A percentile compares a stretch with the other conserved stretches of the same genome.
Evolutionary conservation across 768 basidiomycete genomes (phyloP).

Genomic region (Kwoniella mangroviensis): DNA sequence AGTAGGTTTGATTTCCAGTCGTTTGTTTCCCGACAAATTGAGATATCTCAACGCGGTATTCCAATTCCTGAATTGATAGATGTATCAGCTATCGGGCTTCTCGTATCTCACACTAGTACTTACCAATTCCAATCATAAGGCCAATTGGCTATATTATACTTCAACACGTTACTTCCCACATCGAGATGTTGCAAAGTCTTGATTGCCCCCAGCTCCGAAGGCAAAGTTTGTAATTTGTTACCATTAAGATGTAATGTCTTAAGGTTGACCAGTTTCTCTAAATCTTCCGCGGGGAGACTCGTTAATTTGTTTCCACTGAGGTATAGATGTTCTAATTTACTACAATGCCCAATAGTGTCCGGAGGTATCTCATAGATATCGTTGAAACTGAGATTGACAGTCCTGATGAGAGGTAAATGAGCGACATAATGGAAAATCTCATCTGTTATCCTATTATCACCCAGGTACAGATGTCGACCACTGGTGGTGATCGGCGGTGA

Average conservation of each 20-base stretch:
- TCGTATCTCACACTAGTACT: no score
- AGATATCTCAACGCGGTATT: conserved; percentile 91
- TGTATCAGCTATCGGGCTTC: conserved; percentile 5
- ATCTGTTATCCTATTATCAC: conserved; percentile 84
- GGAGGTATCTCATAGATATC: conserved; percentile 85
- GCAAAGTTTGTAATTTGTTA: conserved; percentile 88
- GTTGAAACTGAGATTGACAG: conserved; percentile 93
- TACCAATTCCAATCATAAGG: conserved; percentile 99
- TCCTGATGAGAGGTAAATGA: conserved; percentile 73
- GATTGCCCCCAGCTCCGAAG: conserved; percentile 85
- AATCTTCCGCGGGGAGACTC: conserved; percentile 84
- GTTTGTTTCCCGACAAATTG: conserved; percentile 95
- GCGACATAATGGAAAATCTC: conserved; percentile 76
- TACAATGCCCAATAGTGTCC: conserved; percentile 73
- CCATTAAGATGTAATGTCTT: conserved; percentile 86
- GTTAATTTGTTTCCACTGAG: conserved; percentile 94
- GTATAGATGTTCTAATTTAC: conserved; percentile 78
- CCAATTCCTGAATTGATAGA: conserved; percentile 76
- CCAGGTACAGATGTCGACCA: conserved; percentile 79
- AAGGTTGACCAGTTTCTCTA: conserved; percentile 71
- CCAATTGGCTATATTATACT: conserved; percentile 98
- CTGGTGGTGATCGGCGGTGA: conserved; percentile 69
- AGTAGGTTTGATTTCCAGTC: conserved; percentile 89
- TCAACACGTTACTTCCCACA: conserved; percentile 88
- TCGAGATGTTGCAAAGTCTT: conserved; percentile 79